phyloP scores from a whole-genome alignment of 352 stramenopile species.

The Globisporangium middletonii region DNA sequence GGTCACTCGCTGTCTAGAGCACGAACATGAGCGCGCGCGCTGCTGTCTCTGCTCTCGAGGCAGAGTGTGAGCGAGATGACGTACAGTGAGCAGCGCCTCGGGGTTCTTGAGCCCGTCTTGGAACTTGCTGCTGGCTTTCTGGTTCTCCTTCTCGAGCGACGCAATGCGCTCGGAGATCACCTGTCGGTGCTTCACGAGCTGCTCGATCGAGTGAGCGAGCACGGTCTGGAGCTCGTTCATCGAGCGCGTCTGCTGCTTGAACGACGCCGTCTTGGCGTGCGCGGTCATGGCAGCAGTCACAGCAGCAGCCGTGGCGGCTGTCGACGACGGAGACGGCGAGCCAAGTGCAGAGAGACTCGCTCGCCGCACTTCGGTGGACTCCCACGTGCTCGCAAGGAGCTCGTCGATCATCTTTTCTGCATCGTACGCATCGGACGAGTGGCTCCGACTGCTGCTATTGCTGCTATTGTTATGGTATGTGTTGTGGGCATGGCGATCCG shows the following conservation, averaged over 20 bases:
- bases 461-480: neutral
- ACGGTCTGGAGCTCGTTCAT: slow-evolving; percentile 66
- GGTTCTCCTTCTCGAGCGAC: slow-evolving; percentile 59
- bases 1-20: neutral
- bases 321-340: neutral
- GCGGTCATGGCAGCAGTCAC: neutral
- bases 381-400: slow-evolving; percentile 57
- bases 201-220: slow-evolving; percentile 49
- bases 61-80: neutral
- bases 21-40: neutral
- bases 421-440: slow-evolving; percentile 25
- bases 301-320: neutral
- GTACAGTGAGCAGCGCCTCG: slow-evolving; percentile 52
- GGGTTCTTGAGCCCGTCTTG: slow-evolving; percentile 56
- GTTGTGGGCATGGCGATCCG: neutral
- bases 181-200: slow-evolving; percentile 48
- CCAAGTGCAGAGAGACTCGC: slow-evolving; percentile 8
- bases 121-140: slow-evolving; percentile 43
- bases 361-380: slow-evolving; percentile 14
- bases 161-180: slow-evolving; percentile 52
- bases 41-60: no score
- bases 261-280: slow-evolving; percentile 21
- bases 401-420: slow-evolving; percentile 78
- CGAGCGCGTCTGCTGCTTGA: slow-evolving; percentile 47
- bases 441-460: neutral